phyloP scores from a whole-genome alignment of 352 stramenopile genomes.

The Phytophthora multivora region DNA sequence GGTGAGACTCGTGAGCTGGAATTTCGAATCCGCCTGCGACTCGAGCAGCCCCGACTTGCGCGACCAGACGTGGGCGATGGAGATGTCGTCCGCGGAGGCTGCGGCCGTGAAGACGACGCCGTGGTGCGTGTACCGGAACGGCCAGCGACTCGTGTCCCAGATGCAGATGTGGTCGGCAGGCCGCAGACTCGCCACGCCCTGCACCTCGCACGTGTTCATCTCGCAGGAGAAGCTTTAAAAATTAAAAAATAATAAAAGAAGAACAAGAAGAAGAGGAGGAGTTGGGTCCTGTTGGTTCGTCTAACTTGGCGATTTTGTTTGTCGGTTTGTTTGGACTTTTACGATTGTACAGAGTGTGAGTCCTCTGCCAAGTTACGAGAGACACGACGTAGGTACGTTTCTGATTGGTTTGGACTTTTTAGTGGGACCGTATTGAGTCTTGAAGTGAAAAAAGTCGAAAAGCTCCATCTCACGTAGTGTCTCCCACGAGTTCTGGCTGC shows the following conservation, averaged over 20 bases:
- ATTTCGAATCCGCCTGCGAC: conserved; percentile 69
- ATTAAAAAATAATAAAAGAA: background rate
- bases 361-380: conserved; percentile 10
- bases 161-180: conserved; percentile 77
- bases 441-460: background rate
- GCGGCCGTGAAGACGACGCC: conserved; percentile 63
- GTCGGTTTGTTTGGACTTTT: background rate
- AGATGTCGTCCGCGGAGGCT: conserved; percentile 49
- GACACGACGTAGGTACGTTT: conserved; percentile 1
- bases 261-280: no score
- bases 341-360: background rate
- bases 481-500: conserved; percentile 15
- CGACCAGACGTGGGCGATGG: conserved; percentile 76
- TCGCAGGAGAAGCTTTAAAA: background rate
- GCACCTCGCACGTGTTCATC: conserved; percentile 74
- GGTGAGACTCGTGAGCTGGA: conserved; percentile 67
- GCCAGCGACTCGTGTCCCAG: conserved; percentile 80
- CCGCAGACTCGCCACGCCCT: conserved; percentile 61
- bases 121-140: conserved; percentile 81
- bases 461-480: background rate
- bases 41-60: conserved; percentile 56
- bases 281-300: no score
- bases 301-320: conserved; percentile 1
- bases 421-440: conserved; percentile 10
- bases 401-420: conserved; percentile 6